Evolutionary conservation across 139 green algal genomes (phyloP).

Genomic region (Chlamydomonas sp.): DNA sequence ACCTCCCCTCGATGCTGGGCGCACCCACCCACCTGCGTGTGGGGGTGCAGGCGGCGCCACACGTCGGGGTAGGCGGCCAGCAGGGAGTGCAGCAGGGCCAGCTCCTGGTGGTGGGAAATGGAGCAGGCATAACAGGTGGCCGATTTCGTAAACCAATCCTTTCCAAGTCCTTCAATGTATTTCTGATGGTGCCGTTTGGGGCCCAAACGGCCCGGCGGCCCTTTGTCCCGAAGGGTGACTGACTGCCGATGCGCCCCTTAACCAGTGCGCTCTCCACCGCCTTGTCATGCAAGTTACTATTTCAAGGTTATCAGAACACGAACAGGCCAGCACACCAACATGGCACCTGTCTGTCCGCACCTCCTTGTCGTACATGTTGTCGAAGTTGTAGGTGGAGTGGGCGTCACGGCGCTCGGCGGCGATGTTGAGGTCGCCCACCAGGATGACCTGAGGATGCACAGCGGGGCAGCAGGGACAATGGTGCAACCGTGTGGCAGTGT

Average conservation of each 20-base stretch:
- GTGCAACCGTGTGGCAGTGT: too few species aligned
- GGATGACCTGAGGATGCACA: constrained; percentile 25
- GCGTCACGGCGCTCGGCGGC: constrained; percentile 55
- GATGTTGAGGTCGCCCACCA: constrained; percentile 79
- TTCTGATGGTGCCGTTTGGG: too few species aligned
- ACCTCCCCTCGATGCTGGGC: too few species aligned
- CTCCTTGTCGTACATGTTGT: constrained; percentile 25
- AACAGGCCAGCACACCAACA: neutral
- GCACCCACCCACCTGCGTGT: neutral
- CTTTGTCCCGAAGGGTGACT: too few species aligned
- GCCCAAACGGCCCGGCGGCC: too few species aligned
- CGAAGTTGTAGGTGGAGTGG: constrained; percentile 45
- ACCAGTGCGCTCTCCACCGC: too few species aligned
- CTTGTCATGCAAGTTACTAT: too few species aligned
- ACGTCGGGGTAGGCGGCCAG: constrained; percentile 49
- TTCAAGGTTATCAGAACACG: too few species aligned
- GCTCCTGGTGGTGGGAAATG: neutral
- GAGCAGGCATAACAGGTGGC: too few species aligned
- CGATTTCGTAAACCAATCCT: too few species aligned
- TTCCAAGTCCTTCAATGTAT: too few species aligned
- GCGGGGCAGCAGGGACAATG: neutral
- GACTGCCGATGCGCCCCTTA: too few species aligned
- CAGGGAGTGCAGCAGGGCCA: constrained; percentile 30
- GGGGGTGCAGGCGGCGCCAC: constrained; percentile 67
- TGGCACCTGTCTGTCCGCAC: constrained; percentile 29